These are phyloP conservation scores for Rhodotorula sp. DNA, from an alignment of 1,284 basidiomycete species.

Conservation along the genomic window DNA sequence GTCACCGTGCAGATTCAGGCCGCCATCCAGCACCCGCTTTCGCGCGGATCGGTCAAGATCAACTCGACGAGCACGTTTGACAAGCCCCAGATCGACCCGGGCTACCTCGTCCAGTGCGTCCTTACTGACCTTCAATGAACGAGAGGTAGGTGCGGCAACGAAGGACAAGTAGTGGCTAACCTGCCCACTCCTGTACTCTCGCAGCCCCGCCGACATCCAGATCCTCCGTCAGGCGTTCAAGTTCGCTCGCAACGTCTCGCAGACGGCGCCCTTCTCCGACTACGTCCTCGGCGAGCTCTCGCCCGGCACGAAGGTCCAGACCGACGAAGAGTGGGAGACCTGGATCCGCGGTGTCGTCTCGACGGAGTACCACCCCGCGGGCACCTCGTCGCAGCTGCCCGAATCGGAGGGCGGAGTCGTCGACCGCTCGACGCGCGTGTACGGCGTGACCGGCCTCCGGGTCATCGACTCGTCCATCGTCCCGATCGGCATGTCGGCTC, in stretches of 20 bases:
- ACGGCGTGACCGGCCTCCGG: conserved; percentile 67
- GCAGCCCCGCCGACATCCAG: conserved; percentile 55
- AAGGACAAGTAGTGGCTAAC: not conserved
- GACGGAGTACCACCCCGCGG: conserved; percentile 38
- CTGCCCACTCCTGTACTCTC: not conserved
- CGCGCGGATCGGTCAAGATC: conserved; percentile 56
- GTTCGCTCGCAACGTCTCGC: conserved; percentile 50
- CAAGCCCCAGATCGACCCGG: conserved; percentile 63
- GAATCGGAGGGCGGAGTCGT: conserved; percentile 73
- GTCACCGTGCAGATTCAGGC: conserved; percentile 60
- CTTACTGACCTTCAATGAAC: not conserved
- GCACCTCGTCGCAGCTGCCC: conserved; percentile 69
- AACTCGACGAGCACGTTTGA: conserved; percentile 61
- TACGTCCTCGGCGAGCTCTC: conserved; percentile 40
- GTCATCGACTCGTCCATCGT: conserved; percentile 51
- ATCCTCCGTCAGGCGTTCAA: conserved; percentile 64
- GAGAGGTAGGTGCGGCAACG: not conserved
- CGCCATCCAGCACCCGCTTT: conserved; percentile 68
- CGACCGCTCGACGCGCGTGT: conserved; percentile 67
- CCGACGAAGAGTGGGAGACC: conserved; percentile 42
- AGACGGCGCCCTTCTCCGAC: conserved; percentile 41
- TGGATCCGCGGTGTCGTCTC: conserved; percentile 38
- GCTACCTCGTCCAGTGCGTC: conserved; percentile 57
- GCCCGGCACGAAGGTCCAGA: conserved; percentile 39
- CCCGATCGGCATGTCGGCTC: conserved; percentile 29